A percentile compares a stretch with the other conserved stretches of the same genome.
Conservation (phyloP, 108 stramenopile species). For the Bacterosira constricta region DNA sequence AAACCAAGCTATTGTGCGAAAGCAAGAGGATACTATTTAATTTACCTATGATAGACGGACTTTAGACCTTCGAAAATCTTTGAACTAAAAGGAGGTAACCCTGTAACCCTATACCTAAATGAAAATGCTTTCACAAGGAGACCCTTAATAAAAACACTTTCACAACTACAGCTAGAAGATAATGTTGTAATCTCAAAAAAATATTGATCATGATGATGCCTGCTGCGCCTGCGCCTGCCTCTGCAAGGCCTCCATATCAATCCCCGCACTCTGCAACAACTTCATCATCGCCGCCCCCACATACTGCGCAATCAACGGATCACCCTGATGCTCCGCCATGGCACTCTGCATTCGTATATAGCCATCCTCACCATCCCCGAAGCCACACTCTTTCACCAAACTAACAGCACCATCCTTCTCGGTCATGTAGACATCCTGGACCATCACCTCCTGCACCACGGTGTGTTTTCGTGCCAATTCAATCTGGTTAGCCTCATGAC, state of each 20-base stretch:
- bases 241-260: conserved; percentile 60
- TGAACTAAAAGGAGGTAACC: too few relatives aligned
- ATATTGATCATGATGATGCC: neutral
- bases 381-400: conserved; percentile 76
- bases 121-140: too few relatives aligned
- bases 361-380: conserved; percentile 71
- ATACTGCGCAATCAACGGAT: conserved; percentile 86
- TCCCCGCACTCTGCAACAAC: conserved; percentile 76
- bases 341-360: conserved; percentile 85
- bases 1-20: too few relatives aligned
- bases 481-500: conserved; percentile 48
- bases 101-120: too few relatives aligned
- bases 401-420: neutral
- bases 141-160: too few relatives aligned
- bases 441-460: conserved; percentile 74
- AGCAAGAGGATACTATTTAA: too few relatives aligned
- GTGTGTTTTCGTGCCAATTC: conserved; percentile 80
- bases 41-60: too few relatives aligned
- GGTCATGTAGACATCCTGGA: conserved; percentile 80
- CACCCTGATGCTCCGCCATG: conserved; percentile 86
- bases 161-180: too few relatives aligned
- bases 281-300: conserved; percentile 76
- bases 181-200: too few relatives aligned
- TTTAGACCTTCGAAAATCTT: too few relatives aligned
- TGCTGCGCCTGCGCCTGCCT: conserved; percentile 17